phyloP scores from a whole-genome alignment of 192 early-diverging fungal species.

The Backusella parvicylindrica region DNA sequence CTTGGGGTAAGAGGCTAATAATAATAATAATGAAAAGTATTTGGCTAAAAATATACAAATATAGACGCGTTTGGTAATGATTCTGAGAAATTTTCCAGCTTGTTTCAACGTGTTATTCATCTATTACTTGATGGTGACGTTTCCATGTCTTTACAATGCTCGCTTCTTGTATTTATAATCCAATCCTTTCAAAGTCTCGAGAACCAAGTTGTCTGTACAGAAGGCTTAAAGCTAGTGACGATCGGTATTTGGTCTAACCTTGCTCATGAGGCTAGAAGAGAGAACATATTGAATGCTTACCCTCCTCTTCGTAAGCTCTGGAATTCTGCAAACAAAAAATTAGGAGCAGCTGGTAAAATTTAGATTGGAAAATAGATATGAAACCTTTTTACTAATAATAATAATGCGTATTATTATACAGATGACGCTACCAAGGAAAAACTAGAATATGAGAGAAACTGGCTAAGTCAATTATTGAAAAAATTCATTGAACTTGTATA shows the following conservation, averaged over 20 bases:
- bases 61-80: conserved; percentile 34
- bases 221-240: conserved; percentile 76
- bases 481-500: conserved; percentile 60
- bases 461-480: conserved; percentile 66
- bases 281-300: conserved; percentile 56
- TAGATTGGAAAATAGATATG: background rate
- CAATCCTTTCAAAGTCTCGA: conserved; percentile 86
- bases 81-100: conserved; percentile 48
- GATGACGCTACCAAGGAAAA: conserved; percentile 48
- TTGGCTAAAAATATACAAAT: conserved; percentile 20
- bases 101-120: conserved; percentile 54
- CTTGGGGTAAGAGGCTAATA: conserved; percentile 45
- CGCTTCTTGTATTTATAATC: conserved; percentile 74
- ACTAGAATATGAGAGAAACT: conserved; percentile 53
- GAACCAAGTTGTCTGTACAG: conserved; percentile 65
- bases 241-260: conserved; percentile 77
- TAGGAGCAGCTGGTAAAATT: conserved; percentile 41
- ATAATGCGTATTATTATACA: background rate
- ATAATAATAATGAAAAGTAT: background rate
- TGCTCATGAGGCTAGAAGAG: conserved; percentile 39
- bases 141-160: conserved; percentile 40
- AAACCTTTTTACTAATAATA: background rate
- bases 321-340: conserved; percentile 58
- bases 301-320: conserved; percentile 67
- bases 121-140: conserved; percentile 30